Evolutionary conservation across 306 rosid species (phyloP).

Genomic region (Cicer bijugum): DNA sequence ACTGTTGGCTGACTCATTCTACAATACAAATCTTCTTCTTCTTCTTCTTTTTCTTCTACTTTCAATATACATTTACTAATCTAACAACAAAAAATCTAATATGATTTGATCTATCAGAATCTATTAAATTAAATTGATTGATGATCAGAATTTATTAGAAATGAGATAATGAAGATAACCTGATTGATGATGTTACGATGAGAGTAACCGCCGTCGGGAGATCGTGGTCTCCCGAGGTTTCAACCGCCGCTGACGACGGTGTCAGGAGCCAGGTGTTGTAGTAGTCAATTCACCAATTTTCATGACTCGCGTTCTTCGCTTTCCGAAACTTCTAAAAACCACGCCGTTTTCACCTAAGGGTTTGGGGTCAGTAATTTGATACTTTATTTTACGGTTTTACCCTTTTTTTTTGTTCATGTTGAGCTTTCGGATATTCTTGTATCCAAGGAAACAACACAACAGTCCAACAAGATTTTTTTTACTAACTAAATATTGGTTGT

Average conservation of each 20-base stretch:
- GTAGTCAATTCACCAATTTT: slow-evolving; percentile 36
- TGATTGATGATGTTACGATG: background rate
- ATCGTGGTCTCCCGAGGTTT: slow-evolving; percentile 17
- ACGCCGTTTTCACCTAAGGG: slow-evolving; percentile 17
- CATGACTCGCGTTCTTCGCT: background rate
- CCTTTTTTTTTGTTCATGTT: background rate
- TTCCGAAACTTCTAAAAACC: slow-evolving; percentile 13
- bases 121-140: background rate
- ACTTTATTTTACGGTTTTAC: background rate
- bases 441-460: no score
- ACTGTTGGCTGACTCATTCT: slow-evolving; percentile 91
- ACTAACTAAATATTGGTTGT: no score
- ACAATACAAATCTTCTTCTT: slow-evolving; percentile 22
- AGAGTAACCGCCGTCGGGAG: background rate
- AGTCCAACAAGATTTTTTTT: no score
- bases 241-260: slow-evolving; percentile 33
- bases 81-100: slow-evolving; percentile 23
- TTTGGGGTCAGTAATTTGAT: no score
- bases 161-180: slow-evolving; percentile 10
- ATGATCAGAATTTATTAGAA: background rate
- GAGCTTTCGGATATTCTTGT: background rate
- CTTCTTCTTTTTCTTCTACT: slow-evolving; percentile 2
- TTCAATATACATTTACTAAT: slow-evolving; percentile 40
- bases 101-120: background rate
- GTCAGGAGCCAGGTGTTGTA: background rate